Percentiles rank a stretch among this genome's conserved stretches.
Evolutionary conservation across 768 basidiomycete species (phyloP).

Genomic region (Favolaschia claudopus): DNA sequence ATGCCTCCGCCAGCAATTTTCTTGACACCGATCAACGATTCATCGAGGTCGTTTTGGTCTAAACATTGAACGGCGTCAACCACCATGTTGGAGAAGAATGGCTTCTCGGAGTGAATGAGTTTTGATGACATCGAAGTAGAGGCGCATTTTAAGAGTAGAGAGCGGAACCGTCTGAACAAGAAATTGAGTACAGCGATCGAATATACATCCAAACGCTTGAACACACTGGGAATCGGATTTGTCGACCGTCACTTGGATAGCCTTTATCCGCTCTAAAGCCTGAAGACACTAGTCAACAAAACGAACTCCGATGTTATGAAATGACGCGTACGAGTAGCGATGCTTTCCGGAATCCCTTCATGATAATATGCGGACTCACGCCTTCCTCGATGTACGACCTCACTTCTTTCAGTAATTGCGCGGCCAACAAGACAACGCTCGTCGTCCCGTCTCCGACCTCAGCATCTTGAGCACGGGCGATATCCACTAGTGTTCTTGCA

Average conservation of each 20-base stretch:
- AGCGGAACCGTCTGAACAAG: conserved; percentile 82
- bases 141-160: conserved; percentile 94
- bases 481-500: conserved; percentile 96
- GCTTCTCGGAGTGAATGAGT: conserved; percentile 97
- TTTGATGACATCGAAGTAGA: conserved; percentile 99
- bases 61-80: conserved; percentile 95
- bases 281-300: conserved; percentile 39
- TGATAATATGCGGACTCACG: conserved; percentile 96
- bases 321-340: conserved; percentile 73
- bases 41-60: conserved; percentile 93
- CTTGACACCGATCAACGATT: conserved; percentile 95
- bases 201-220: not conserved
- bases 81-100: conserved; percentile 99
- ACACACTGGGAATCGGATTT: conserved; percentile 89
- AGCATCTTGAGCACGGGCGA: conserved; percentile 97
- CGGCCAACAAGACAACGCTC: conserved; percentile 92
- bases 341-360: conserved; percentile 93
- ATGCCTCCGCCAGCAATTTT: conserved; percentile 97
- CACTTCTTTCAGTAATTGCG: conserved; percentile 93
- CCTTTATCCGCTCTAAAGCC: conserved; percentile 88
- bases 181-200: conserved; percentile 22
- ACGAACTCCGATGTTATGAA: not conserved
- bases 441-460: conserved; percentile 99
- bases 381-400: conserved; percentile 94
- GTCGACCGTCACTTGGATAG: conserved; percentile 90